Conservation (phyloP, 164 flowering plant species). For the Hamamelis virginiana region DNA sequence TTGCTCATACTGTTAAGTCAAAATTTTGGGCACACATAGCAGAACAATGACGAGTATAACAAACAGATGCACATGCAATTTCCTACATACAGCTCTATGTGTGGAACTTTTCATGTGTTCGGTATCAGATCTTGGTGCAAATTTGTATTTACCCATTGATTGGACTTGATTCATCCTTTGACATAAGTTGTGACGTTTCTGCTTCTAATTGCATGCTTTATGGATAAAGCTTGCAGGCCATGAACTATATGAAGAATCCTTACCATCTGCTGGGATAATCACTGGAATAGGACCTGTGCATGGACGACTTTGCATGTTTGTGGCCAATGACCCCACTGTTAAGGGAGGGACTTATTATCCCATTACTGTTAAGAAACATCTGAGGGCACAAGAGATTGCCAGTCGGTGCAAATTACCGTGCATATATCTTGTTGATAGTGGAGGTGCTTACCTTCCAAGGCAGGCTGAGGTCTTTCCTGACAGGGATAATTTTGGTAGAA, state of each 20-base stretch:
- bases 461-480: constrained; percentile 98
- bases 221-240: constrained; percentile 88
- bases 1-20: too few relatives aligned
- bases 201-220: constrained; percentile 9
- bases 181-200: neutral
- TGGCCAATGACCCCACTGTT: constrained; percentile 95
- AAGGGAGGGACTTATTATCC: constrained; percentile 99
- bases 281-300: constrained; percentile 94
- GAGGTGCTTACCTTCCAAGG: constrained; percentile 97
- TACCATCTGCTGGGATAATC: constrained; percentile 90
- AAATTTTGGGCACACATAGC: too few relatives aligned
- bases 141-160: neutral
- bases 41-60: too few relatives aligned
- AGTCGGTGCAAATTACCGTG: constrained; percentile 84
- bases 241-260: constrained; percentile 76
- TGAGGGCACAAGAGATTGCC: constrained; percentile 98
- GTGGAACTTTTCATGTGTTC: too few relatives aligned
- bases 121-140: neutral
- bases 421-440: constrained; percentile 96
- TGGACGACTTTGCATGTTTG: constrained; percentile 91
- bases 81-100: too few relatives aligned
- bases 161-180: neutral
- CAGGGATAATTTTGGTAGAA: constrained; percentile 90
- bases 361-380: constrained; percentile 92
- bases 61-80: too few relatives aligned